Percentiles rank a stretch among this genome's conserved stretches.
phyloP scores from a whole-genome alignment of 2,329 filamentous ascomycete genomes.

The Penicillium sclerotiorum region DNA sequence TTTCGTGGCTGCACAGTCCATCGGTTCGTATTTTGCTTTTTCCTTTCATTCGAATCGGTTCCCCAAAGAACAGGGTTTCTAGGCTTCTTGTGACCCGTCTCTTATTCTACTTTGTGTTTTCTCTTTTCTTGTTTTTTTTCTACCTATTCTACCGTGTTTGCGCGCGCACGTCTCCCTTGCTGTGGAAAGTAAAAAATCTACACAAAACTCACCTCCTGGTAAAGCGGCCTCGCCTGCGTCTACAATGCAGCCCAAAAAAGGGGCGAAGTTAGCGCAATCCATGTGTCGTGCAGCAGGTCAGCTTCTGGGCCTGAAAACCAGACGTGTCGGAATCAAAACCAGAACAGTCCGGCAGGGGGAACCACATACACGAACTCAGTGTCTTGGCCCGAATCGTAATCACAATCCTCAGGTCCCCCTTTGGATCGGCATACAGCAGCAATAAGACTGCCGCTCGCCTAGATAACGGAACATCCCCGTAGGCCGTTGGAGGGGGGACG shows the following conservation, averaged over 20 bases:
- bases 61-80: no score
- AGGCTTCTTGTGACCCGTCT: no score
- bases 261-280: conserved; percentile 19
- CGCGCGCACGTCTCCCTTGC: not conserved
- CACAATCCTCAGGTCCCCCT: conserved; percentile 72
- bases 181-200: not conserved
- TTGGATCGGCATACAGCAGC: conserved; percentile 80
- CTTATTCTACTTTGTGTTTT: not conserved
- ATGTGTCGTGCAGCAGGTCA: conserved; percentile 24
- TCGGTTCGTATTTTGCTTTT: not conserved
- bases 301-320: not conserved
- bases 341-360: conserved; percentile 3
- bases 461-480: conserved; percentile 58
- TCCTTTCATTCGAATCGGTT: no score
- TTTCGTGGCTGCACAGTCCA: not conserved
- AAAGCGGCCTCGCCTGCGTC: conserved; percentile 84
- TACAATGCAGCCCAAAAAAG: no score
- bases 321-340: not conserved
- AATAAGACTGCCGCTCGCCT: conserved; percentile 85
- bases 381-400: conserved; percentile 64
- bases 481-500: conserved; percentile 59
- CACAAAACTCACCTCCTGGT: conserved; percentile 69
- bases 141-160: not conserved
- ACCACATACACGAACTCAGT: conserved; percentile 56
- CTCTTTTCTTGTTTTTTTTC: not conserved